Evolutionary conservation across 2,329 filamentous ascomycete genomes (phyloP), one percentile per base, ranked within the genome.

Genomic region (Penicillium paneum): DNA sequence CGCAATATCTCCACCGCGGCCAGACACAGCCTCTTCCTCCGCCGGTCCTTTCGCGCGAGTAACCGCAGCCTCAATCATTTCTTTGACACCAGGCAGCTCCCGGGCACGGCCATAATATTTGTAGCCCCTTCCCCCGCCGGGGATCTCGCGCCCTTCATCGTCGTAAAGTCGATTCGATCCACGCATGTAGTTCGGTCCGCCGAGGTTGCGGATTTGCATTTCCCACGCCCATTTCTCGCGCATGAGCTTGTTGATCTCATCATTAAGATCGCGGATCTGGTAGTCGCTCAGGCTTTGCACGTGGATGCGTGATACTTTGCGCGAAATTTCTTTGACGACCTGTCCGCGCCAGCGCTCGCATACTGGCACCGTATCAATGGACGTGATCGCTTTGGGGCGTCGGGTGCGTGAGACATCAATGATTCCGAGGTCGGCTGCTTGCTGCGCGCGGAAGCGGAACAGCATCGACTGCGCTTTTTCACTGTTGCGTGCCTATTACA

Each of bases 381-480:
- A 86, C 42, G 91, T 95, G 73, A 97, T 97, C 61, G 88, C 83
- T 75, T 93, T 95, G 49, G 94, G 94, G 2, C 94, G 91, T 11
- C 92, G 90, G 8, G 91, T 88, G 58, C 92, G 90, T 55, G 91
- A 89, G 28, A 89, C 89, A 79, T 97, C 93, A 76, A 99, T 90
- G 74, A 97, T 97, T 70, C 93, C 93, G 44, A 97, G 83, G 77
- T 97, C 92, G 61, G 91, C 91, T 63, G 93, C 93, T 83, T 97
- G 94, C 67, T 93, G 90, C 70, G 96, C 94, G 74, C 94, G 91
- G 81, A 99, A 99, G 81, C 94, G 93, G 80, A 97, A 99, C 75
- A 99, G 93, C 93, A 99, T 99, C 44, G 92, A 97, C 81, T 99
- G 94, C 69, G 94, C 93, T 76, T 97, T 99, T 83, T 97, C 93